Evolutionary conservation across 179 eudicot species (phyloP), one percentile per base, ranked within the genome.

Genomic region (Heliamphora pulchella): DNA sequence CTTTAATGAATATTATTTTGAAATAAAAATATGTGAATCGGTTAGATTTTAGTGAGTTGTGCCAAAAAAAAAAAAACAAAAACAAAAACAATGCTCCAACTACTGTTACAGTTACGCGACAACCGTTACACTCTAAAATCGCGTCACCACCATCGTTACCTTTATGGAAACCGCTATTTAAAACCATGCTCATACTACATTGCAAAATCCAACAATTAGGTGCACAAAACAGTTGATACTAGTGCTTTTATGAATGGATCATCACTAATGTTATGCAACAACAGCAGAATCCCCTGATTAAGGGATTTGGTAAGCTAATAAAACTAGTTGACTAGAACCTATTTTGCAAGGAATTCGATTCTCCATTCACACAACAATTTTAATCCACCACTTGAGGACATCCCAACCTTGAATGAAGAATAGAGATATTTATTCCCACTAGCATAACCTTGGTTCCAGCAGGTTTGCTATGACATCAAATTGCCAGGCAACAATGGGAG

Each of bases 381-480:
- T 43, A 41, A 53, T 43, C 41, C 65, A 22, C 66, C 78, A 43
- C 31, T 20, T 17, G 31, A 41, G 22, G 67, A 57, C 53, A 75
- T 41, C 53, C 43, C 2, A 70, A 4, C 54, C 14, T 72, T 13
- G n/a, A 61, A 58, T n/a, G 78, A 3, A 76, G 69, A 61, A 76
- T 9, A 76, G n/a, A 61, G 68, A 18, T 46, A 17, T 18, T 61
- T 48, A 18, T 10, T 76, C 11, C 66, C 53, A n/a, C 69, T 18
- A 9, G 67, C 15, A 75, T 58, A 44, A 17, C 18, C 57, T 76
- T 46, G 55, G 69, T 76, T 76, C 5, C 54, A 76, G 51, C 47
- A 5, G 65, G 20, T 58, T 22, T 17, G 2, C 41, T 47, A 7
- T 48, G 1, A 48, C 14, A 48, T 63, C 9, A 76, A 62, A 58